These are phyloP conservation scores for Pulveroboletus ravenelii DNA, from an alignment of 768 basidiomycete genomes.

Conservation along the genomic window DNA sequence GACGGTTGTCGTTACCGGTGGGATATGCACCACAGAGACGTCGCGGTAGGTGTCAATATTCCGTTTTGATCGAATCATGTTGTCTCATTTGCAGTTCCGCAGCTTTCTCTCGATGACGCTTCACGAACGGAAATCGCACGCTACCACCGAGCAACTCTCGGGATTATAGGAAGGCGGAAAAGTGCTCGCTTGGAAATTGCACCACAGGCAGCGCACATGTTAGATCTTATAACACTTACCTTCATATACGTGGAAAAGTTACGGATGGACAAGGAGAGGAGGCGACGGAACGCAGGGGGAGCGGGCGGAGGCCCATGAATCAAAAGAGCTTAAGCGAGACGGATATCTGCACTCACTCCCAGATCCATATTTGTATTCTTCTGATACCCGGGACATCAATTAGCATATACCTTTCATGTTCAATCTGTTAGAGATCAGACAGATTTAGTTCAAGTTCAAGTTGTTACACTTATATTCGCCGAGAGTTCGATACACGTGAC, in stretches of 20 bases:
- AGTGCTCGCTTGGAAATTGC: constrained; percentile 20
- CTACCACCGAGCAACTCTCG: constrained; percentile 20
- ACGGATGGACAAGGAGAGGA: constrained; percentile 23
- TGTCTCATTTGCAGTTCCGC: neutral
- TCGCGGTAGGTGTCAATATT: constrained; percentile 7
- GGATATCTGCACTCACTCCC: neutral
- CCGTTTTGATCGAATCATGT: neutral
- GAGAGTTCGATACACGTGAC: no score
- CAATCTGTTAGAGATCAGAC: no score
- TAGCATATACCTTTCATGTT: neutral
- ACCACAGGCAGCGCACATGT: constrained; percentile 20
- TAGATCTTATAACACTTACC: constrained; percentile 25
- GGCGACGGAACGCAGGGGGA: neutral
- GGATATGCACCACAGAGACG: constrained; percentile 15
- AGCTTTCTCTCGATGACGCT: constrained; percentile 21
- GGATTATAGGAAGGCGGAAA: constrained; percentile 23
- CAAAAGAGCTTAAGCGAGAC: neutral
- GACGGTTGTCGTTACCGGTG: constrained; percentile 33
- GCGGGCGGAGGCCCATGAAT: constrained; percentile 13
- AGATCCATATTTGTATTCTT: no score
- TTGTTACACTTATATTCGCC: no score
- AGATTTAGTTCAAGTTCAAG: no score
- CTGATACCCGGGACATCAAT: neutral
- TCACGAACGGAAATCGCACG: constrained; percentile 13
- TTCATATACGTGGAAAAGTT: constrained; percentile 31